Conservation (phyloP, 164 flowering plant species). For the Berberis vulgaris region DNA sequence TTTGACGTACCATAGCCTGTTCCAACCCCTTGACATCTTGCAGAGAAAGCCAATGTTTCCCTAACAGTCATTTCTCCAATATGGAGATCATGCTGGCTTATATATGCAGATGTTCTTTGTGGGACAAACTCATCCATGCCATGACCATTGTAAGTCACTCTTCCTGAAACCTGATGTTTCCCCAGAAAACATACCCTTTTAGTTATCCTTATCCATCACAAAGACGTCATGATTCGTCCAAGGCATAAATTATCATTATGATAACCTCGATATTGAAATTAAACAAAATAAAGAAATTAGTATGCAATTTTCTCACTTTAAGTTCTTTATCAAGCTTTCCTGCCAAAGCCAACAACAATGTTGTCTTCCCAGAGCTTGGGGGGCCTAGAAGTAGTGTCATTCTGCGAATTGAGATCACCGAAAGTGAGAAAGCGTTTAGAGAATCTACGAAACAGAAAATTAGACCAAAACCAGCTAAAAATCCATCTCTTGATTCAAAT, state of each 20-base stretch:
- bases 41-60: slow-evolving; percentile 51
- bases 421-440: too few relatives aligned
- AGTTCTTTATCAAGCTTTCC: slow-evolving; percentile 35
- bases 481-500: too few relatives aligned
- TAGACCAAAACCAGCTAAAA: too few relatives aligned
- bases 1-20: slow-evolving; percentile 32
- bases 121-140: slow-evolving; percentile 63
- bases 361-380: slow-evolving; percentile 51
- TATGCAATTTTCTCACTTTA: slow-evolving; percentile 15
- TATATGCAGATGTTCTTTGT: slow-evolving; percentile 54
- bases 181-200: not conserved
- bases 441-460: too few relatives aligned
- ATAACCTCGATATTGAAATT: too few relatives aligned
- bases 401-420: not conserved
- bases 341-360: slow-evolving; percentile 39
- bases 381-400: slow-evolving; percentile 41
- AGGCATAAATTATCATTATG: too few relatives aligned
- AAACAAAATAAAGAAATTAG: too few relatives aligned
- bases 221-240: too few relatives aligned
- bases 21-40: slow-evolving; percentile 66
- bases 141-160: slow-evolving; percentile 66
- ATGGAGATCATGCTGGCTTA: slow-evolving; percentile 55
- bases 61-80: slow-evolving; percentile 57
- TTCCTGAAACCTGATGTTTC: slow-evolving; percentile 37
- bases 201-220: not conserved